Base-by-base conservation (phyloP, 2,329 filamentous ascomycete species). In the Penicillium frequentans region DNA sequence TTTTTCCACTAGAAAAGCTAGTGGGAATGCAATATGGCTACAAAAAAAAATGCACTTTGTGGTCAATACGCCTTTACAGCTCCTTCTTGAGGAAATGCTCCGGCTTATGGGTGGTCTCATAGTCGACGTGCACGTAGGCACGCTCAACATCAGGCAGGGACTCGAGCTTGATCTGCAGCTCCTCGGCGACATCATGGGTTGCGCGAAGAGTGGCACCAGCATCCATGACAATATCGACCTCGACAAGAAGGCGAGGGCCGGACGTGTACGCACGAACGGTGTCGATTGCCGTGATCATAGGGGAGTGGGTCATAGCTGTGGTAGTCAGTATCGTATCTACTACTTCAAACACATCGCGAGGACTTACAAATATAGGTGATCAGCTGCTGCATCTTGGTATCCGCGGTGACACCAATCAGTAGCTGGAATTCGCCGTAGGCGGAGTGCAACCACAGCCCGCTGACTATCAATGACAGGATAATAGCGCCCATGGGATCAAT, bases 181-280 rank as follows among this genome's bases (percentile, higher is more conserved):
- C 92, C 76, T 99, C 95, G 0, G 95, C 93, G 13, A 97, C 86
- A 70, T 99, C 95, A 73, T 99, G 95, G 0, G 92, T 95, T 52
- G 87, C 87, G 60, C 84, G 82, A 16, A 99, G 83, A 2, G 86
- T 85, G 54, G 87, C 84, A 1, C 85, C 79, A 0, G 88, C 85
- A 65, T 93, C 86, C 91, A 98, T 96, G 68, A 98, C 93, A 54
- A 98, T 87, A 71, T 99, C 95, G 37, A 98, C 91, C 79, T 99
- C 95, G 64, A 96, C 93, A 63, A 98, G 92, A 46, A 97, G 84
- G 21, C 93, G 84, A 1, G 93, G 86, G 0, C 93, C 93, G 7
- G 88, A 91, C 76, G 97, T 93, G 77, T 96, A 98, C 0, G 93
- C 91, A 51, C 95, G 86, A 3, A 98, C 95, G 1, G 95, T 99